A percentile compares a stretch with the other conserved stretches of the same genome.
These are phyloP conservation scores for Pichia sp. DNA, from an alignment of 1,139 yeast genomes.

Conservation along the genomic window DNA sequence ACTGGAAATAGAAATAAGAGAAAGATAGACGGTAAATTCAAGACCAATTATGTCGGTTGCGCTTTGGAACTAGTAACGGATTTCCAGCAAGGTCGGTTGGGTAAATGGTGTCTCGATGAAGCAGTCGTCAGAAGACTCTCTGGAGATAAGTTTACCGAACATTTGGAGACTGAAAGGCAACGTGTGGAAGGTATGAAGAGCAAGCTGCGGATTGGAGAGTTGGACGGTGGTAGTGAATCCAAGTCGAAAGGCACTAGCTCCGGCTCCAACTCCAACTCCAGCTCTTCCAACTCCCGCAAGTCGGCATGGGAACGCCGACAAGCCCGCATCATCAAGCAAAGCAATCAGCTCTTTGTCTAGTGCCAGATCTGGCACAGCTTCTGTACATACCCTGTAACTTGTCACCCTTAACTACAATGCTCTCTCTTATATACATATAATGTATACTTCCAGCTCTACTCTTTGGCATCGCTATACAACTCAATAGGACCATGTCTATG, in stretches of 20 bases:
- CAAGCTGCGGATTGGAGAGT: conserved; percentile 6
- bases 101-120: conserved; percentile 31
- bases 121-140: conserved; percentile 18
- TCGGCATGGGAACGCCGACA: neutral
- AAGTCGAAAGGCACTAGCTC: too few species aligned
- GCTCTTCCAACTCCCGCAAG: too few species aligned
- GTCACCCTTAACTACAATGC: too few species aligned
- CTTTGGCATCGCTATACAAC: too few species aligned
- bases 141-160: conserved; percentile 17
- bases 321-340: conserved; percentile 2
- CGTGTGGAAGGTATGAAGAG: conserved; percentile 25
- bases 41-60: conserved; percentile 30
- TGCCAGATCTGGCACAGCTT: too few species aligned
- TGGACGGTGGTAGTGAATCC: too few species aligned
- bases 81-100: conserved; percentile 56
- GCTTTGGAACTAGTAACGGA: conserved; percentile 63
- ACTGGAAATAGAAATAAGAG: conserved; percentile 29
- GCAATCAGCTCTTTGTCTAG: conserved; percentile 6
- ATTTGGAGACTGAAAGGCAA: conserved; percentile 18
- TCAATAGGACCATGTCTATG: too few species aligned
- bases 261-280: too few species aligned
- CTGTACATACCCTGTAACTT: too few species aligned
- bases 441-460: too few species aligned
- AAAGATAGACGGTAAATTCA: too few species aligned
- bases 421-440: too few species aligned